phyloP scores from a whole-genome alignment of 2,329 filamentous ascomycete species.

The Tolypocladium guangdongense region DNA sequence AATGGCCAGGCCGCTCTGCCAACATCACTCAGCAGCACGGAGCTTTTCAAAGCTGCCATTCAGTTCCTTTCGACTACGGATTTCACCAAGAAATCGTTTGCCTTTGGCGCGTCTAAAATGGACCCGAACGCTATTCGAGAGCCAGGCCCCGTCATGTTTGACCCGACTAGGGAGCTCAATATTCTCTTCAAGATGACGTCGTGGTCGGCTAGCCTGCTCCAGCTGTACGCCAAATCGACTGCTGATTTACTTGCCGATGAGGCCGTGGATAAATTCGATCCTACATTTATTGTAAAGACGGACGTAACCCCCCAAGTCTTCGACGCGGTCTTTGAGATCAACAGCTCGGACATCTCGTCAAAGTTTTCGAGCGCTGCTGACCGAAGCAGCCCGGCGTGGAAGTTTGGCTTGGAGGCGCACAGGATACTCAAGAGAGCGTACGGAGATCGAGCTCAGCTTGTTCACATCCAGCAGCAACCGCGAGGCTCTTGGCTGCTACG shows the following conservation, averaged over 20 bases:
- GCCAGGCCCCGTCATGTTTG: slow-evolving; percentile 62
- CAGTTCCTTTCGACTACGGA: slow-evolving; percentile 73
- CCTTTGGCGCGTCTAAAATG: slow-evolving; percentile 28
- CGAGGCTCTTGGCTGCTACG: slow-evolving; percentile 18
- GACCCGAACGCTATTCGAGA: slow-evolving; percentile 27
- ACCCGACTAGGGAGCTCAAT: slow-evolving; percentile 65
- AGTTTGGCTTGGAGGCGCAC: slow-evolving; percentile 48
- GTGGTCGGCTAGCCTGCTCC: slow-evolving; percentile 69
- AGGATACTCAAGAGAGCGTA: slow-evolving; percentile 59
- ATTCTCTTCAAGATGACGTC: slow-evolving; percentile 81
- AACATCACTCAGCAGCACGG: slow-evolving; percentile 74
- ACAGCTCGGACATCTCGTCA: slow-evolving; percentile 14
- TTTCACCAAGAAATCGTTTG: slow-evolving; percentile 54
- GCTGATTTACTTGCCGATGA: slow-evolving; percentile 65
- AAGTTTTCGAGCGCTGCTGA: slow-evolving; percentile 22
- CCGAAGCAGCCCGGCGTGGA: slow-evolving; percentile 29
- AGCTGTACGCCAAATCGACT: slow-evolving; percentile 63
- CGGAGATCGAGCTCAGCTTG: slow-evolving; percentile 59
- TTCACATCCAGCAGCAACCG: slow-evolving; percentile 43
- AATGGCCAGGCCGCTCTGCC: slow-evolving; percentile 65
- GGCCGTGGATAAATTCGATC: slow-evolving; percentile 68
- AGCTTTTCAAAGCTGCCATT: slow-evolving; percentile 89
- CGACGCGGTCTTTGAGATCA: slow-evolving; percentile 34
- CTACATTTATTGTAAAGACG: slow-evolving; percentile 63
- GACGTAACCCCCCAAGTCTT: slow-evolving; percentile 44